Conservation (phyloP, 2,329 filamentous ascomycete genomes). For the Alternaria angustiovoidea region DNA sequence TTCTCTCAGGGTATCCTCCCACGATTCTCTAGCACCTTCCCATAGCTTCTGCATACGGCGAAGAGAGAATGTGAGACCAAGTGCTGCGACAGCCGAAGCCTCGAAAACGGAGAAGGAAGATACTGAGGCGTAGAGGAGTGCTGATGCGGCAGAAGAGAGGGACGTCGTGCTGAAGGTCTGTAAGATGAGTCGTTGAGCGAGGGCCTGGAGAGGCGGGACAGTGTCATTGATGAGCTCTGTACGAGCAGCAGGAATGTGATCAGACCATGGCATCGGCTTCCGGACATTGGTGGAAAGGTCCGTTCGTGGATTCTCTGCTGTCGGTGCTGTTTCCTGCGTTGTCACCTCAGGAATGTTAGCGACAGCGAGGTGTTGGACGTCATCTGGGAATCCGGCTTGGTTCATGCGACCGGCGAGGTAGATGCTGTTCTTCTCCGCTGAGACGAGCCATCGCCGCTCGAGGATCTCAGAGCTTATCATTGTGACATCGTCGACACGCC, state of each 20-base stretch:
- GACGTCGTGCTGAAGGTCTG: conserved; percentile 78
- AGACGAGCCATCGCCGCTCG: conserved; percentile 76
- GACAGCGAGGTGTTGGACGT: conserved; percentile 15
- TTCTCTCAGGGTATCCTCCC: conserved; percentile 63
- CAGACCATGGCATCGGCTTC: conserved; percentile 68
- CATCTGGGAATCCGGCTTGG: conserved; percentile 64
- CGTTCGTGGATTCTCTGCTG: conserved; percentile 25
- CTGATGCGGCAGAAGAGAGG: conserved; percentile 61
- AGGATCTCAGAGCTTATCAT: conserved; percentile 84
- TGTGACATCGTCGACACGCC: conserved; percentile 90
- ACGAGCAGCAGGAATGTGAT: conserved; percentile 76
- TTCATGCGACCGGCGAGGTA: conserved; percentile 81
- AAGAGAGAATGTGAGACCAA: conserved; percentile 66
- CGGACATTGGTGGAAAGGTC: conserved; percentile 38
- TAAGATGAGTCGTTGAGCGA: conserved; percentile 65
- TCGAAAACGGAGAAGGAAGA: conserved; percentile 62
- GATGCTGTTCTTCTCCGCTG: conserved; percentile 81
- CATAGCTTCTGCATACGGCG: conserved; percentile 67
- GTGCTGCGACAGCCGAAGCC: conserved; percentile 65
- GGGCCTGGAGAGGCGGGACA: conserved; percentile 55
- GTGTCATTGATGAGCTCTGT: conserved; percentile 53
- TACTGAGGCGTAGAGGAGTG: conserved; percentile 63
- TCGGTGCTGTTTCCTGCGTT: conserved; percentile 27
- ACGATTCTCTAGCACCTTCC: conserved; percentile 61
- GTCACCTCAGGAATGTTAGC: conserved; percentile 23